Evolutionary conservation across 805 yeast species (phyloP).

Genomic region (Candida ortonii): DNA sequence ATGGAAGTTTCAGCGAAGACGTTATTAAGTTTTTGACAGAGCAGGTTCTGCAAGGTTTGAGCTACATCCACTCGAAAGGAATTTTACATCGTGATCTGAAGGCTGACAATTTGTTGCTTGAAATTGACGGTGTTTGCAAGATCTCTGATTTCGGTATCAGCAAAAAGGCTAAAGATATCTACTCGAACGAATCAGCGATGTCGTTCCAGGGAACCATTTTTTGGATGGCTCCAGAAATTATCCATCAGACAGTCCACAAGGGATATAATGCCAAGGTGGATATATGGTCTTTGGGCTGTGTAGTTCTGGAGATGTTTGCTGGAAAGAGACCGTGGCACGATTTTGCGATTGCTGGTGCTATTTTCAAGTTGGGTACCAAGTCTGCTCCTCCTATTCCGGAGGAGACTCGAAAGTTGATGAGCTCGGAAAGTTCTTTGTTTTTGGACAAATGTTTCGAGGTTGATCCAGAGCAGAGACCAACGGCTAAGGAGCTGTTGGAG

Average conservation of each 20-base stretch:
- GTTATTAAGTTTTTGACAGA: slow-evolving; percentile 68
- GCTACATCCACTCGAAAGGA: slow-evolving; percentile 84
- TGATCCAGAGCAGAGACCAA: slow-evolving; percentile 85
- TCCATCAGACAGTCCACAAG: slow-evolving; percentile 76
- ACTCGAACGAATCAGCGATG: slow-evolving; percentile 90
- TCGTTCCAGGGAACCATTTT: slow-evolving; percentile 93
- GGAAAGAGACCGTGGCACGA: slow-evolving; percentile 98
- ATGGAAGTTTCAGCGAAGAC: slow-evolving; percentile 81
- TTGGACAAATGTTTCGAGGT: slow-evolving; percentile 70
- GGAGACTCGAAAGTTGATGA: slow-evolving; percentile 67
- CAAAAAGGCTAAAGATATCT: slow-evolving; percentile 78
- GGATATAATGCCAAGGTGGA: slow-evolving; percentile 98
- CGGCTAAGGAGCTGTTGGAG: slow-evolving; percentile 62
- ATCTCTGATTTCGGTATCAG: slow-evolving; percentile 97
- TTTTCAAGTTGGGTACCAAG: slow-evolving; percentile 82
- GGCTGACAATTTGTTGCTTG: slow-evolving; percentile 87
- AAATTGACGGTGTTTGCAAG: slow-evolving; percentile 89
- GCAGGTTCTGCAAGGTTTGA: slow-evolving; percentile 80
- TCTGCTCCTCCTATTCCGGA: slow-evolving; percentile 95
- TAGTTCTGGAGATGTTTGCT: slow-evolving; percentile 95
- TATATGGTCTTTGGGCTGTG: slow-evolving; percentile 98
- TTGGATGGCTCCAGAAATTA: slow-evolving; percentile 99
- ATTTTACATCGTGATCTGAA: slow-evolving; percentile 92
- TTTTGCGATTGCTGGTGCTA: slow-evolving; percentile 90
- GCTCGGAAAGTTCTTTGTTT: slow-evolving; percentile 65